Evolutionary conservation across 2,329 filamentous ascomycete species (phyloP).

Genomic region (Salinomyces thailandicus): DNA sequence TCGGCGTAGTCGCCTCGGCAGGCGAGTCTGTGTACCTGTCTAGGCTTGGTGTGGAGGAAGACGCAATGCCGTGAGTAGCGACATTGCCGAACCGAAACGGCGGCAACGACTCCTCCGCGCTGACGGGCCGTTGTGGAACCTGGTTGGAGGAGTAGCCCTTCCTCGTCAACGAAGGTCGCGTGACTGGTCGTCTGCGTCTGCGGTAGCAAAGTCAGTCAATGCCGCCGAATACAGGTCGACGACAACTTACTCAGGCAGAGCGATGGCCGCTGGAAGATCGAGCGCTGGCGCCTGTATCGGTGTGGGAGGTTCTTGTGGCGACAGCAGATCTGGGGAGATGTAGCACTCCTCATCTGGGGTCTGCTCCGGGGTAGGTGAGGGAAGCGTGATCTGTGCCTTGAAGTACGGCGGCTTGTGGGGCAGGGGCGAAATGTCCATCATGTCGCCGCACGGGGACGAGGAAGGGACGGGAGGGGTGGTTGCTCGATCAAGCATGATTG

Average conservation of each 20-base stretch:
- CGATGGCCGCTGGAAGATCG: slow-evolving; percentile 14
- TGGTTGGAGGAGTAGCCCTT: slow-evolving; percentile 65
- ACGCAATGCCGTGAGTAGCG: slow-evolving; percentile 21
- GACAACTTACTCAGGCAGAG: slow-evolving; percentile 22
- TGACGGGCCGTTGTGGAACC: slow-evolving; percentile 47
- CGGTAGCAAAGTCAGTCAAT: not conserved
- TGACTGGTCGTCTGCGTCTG: slow-evolving; percentile 24
- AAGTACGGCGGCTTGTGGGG: slow-evolving; percentile 67
- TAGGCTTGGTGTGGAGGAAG: slow-evolving; percentile 54
- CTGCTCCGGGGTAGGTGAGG: slow-evolving; percentile 58
- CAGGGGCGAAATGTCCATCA: slow-evolving; percentile 89
- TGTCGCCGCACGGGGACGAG: slow-evolving; percentile 71
- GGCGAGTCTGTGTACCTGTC: slow-evolving; percentile 78
- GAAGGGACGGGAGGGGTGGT: slow-evolving; percentile 72
- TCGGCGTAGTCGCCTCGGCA: slow-evolving; percentile 56
- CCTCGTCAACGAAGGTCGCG: slow-evolving; percentile 66
- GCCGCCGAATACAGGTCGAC: not conserved
- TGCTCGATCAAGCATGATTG: slow-evolving; percentile 52
- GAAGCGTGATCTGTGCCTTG: slow-evolving; percentile 51
- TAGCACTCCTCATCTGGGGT: slow-evolving; percentile 34
- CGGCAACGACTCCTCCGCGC: slow-evolving; percentile 55
- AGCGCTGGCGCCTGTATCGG: slow-evolving; percentile 7
- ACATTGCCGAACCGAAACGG: slow-evolving; percentile 64
- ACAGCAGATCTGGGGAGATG: slow-evolving; percentile 20
- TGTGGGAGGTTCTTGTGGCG: slow-evolving; percentile 20